Base-by-base conservation (phyloP, 768 basidiomycete genomes). In the Phylloporus sp. region DNA sequence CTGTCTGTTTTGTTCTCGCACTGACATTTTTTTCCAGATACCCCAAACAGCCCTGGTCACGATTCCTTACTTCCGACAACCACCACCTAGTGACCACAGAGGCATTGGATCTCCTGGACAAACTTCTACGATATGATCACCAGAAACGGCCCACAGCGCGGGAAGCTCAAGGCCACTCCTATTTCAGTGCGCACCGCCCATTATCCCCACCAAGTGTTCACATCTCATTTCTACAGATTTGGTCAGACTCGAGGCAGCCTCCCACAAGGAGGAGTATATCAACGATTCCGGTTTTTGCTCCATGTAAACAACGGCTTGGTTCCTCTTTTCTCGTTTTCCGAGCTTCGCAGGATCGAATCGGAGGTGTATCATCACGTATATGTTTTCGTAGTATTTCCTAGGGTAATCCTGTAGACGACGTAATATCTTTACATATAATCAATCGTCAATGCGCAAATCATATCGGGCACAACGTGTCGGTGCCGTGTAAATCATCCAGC, bases 51-150 rank as follows among this genome's bases (percentile, higher is more conserved):
- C 72, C 80, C n/a, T 86, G 84, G 84, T 64, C 74, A 7, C 70
- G 78, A 44, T 84, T 79, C 66, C 69, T 79, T 52, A 81, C 72
- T 32, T 61, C 71, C 17, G 80, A 81, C 46, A 82, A 80, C 57
- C 79, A 80, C 53, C 62, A 68, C 29, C 73, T 77, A 44, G 79
- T 79, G 48, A 78, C 80, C 10, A 67, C 75, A 46, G 84, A 85
- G 54, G 82, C 78, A 5, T 64, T 84, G 49, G 82, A 84, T 59
- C 74, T 85, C 44, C 64, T 86, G 37, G 84, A 85, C 55, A 79
- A 77, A 60, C 64, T 86, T 43, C 67, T 84, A 58, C 72, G 75
- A 50, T 86, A 84, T 62, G 84, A 86, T 57, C 84, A 86, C 58
- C 77, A 76, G 57, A 79, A 82, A 58, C 70, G 84, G 53, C 68